Conservation (phyloP, 139 green algal genomes). For the Picochlorum sp. region DNA sequence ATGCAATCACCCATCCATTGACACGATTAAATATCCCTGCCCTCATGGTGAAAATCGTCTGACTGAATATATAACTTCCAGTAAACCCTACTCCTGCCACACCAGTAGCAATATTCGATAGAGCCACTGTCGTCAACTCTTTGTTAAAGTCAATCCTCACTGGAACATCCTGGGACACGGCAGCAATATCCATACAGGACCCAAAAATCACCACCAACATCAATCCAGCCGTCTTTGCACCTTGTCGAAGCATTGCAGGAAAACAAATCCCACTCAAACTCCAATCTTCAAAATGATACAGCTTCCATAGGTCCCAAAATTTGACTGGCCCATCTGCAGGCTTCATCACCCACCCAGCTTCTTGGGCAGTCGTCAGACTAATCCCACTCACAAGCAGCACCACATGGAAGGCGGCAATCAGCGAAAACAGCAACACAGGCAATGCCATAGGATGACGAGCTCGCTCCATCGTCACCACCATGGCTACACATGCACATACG, state of each 20-base stretch:
- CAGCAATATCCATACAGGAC: slow-evolving; percentile 53
- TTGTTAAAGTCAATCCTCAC: slow-evolving; percentile 57
- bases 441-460: slow-evolving; percentile 45
- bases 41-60: slow-evolving; percentile 58
- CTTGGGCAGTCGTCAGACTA: slow-evolving; percentile 40
- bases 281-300: slow-evolving; percentile 46
- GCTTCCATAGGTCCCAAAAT: slow-evolving; percentile 60
- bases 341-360: slow-evolving; percentile 43
- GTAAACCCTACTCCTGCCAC: slow-evolving; percentile 57
- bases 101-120: slow-evolving; percentile 53
- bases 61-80: slow-evolving; percentile 36
- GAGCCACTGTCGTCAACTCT: slow-evolving; percentile 52
- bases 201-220: slow-evolving; percentile 70
- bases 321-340: slow-evolving; percentile 19
- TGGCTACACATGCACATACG: slow-evolving; percentile 17
- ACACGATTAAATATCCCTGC: slow-evolving; percentile 28
- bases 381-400: slow-evolving; percentile 31
- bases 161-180: slow-evolving; percentile 51
- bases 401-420: slow-evolving; percentile 44
- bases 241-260: slow-evolving; percentile 27
- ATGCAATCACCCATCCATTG: slow-evolving; percentile 39
- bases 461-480: slow-evolving; percentile 44
- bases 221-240: slow-evolving; percentile 29
- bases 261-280: slow-evolving; percentile 33
- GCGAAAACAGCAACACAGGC: slow-evolving; percentile 35